Evolutionary conservation across 257 asterid species (phyloP).

Genomic region (Nicotiana paniculata): DNA sequence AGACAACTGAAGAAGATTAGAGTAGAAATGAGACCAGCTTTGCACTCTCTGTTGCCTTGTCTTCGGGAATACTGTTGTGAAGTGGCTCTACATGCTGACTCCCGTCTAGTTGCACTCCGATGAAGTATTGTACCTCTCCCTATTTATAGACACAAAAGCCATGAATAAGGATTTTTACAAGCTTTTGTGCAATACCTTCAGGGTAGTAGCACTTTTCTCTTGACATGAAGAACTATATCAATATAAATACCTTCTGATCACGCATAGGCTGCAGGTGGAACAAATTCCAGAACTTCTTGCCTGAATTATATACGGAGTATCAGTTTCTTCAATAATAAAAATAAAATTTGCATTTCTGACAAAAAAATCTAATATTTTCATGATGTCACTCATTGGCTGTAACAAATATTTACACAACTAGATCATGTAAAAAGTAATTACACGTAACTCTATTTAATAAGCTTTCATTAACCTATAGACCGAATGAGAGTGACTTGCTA

Average conservation of each 20-base stretch:
- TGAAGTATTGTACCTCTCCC: constrained; percentile 99
- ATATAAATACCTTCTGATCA: constrained; percentile 74
- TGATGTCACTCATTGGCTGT: neutral
- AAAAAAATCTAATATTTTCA: neutral
- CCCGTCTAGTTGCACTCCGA: constrained; percentile 97
- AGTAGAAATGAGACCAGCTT: constrained; percentile 38
- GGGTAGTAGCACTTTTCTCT: neutral
- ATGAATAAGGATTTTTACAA: neutral
- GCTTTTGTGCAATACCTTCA: neutral
- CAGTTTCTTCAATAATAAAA: neutral
- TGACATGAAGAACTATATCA: neutral
- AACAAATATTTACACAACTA: too few species aligned
- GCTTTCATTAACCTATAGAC: neutral
- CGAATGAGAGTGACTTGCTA: neutral
- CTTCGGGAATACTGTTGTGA: constrained; percentile 78
- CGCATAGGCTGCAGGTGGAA: constrained; percentile 99
- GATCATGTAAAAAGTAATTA: too few species aligned
- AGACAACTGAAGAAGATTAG: neutral
- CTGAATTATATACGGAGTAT: constrained; percentile 21
- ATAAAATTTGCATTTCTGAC: neutral
- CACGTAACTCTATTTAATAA: too few species aligned
- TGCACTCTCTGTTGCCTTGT: constrained; percentile 68
- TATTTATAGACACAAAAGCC: constrained; percentile 22
- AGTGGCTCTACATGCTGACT: constrained; percentile 94
- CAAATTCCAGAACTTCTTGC: constrained; percentile 97